Conservation (phyloP, 176 grass and related monocot species). For the Eleusine indica region DNA sequence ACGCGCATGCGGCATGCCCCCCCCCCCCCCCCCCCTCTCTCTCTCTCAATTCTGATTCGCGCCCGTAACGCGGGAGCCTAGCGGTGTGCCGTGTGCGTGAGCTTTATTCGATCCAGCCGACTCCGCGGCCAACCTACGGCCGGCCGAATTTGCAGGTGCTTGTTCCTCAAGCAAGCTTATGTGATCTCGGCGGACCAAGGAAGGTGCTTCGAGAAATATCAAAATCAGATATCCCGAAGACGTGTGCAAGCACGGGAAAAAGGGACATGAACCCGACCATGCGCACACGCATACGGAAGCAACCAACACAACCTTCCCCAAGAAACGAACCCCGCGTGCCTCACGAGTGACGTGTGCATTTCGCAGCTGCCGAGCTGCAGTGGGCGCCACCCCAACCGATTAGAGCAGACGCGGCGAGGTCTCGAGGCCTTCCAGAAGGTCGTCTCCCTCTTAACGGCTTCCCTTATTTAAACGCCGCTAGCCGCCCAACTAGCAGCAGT, state of each 20-base stretch:
- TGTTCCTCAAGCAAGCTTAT: conserved; percentile 44
- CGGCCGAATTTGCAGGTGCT: conserved; percentile 22
- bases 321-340: conserved; percentile 18
- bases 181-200: background rate
- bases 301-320: background rate
- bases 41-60: background rate
- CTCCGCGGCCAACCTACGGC: conserved; percentile 9
- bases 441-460: background rate
- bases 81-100: background rate
- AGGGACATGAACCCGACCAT: background rate
- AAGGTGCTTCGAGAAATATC: background rate
- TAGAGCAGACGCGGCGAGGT: background rate
- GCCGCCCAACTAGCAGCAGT: background rate
- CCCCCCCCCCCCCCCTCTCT: too few relatives aligned
- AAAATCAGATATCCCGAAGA: background rate
- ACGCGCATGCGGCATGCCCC: too few relatives aligned
- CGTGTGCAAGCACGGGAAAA: conserved; percentile 14
- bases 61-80: background rate
- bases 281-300: conserved; percentile 4
- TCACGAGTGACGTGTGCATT: conserved; percentile 45
- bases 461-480: conserved; percentile 41
- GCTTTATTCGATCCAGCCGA: background rate
- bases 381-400: background rate
- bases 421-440: conserved; percentile 33
- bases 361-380: background rate